Base-by-base conservation (phyloP, 768 basidiomycete species). In the Filobasidium floriforme region DNA sequence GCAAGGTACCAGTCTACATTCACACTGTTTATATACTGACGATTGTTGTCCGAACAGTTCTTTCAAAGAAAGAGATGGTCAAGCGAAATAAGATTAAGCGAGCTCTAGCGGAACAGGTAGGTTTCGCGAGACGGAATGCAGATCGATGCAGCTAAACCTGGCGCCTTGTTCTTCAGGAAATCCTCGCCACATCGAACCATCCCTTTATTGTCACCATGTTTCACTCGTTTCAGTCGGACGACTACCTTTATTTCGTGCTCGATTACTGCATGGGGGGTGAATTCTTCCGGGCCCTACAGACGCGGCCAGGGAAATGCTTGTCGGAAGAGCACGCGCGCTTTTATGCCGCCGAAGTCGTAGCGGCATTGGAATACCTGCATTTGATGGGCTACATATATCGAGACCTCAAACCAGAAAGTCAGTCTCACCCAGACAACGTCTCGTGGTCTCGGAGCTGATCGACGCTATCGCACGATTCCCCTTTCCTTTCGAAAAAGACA, bases 51-150 rank as follows among this genome's bases (percentile, higher is more conserved):
- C 18, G 24, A 22, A n/a, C 41, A 94, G 96, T 99, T 26, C 82
- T 99, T 54, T 96, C 92, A 60, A 98, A 98, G 83, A 90, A 89
- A 82, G 96, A 99, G 83, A 98, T 99, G 94, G 93, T 99, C 79
- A 92, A 94, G 81, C 87, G 96, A 73, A 96, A 94, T 82, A 99
- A 99, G 83, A 94, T 99, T 82, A 99, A 99, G 80, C 87, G 96
- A 68, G 96, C 94, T 10, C 78, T 99, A 74, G 97, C 96, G 4
- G 96, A 99, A 80, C 96, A 97, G 81, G 77, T 78, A 28, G 62
- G 75, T n/a, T 12, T 49, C 43, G 6, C 26, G 14, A 22, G 22
- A 41, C 18, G 12, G 3, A 15, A 26, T 43, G 14, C 44, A 37
- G 15, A 44, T 46, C n/a, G 59, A 22, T 66, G 19, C 29, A 22